Percentiles rank a stretch among this genome's conserved stretches.
Evolutionary conservation across 371 early-diverging fungal genomes (phyloP).

Genomic region (Vairimorpha necatrix): DNA sequence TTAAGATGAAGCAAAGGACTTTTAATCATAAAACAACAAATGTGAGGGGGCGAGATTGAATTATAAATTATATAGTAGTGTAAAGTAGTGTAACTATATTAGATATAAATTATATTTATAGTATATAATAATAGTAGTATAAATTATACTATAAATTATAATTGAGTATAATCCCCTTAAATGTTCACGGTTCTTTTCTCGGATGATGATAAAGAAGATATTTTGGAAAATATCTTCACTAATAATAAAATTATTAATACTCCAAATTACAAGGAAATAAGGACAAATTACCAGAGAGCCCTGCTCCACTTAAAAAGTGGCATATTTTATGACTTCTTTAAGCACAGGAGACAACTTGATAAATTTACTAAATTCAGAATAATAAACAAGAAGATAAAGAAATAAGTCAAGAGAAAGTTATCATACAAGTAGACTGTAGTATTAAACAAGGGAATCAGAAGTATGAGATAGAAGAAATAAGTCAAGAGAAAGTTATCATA

Average conservation of each 20-base stretch:
- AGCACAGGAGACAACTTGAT: not conserved
- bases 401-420: constrained; percentile 2
- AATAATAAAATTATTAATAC: not conserved
- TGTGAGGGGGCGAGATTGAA: not conserved
- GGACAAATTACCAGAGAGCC: not conserved
- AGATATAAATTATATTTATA: not conserved
- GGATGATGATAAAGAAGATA: constrained; percentile 3
- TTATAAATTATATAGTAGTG: not conserved
- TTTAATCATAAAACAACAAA: not conserved
- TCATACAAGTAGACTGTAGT: constrained; percentile 7
- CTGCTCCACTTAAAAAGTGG: not conserved
- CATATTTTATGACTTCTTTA: constrained; percentile 5
- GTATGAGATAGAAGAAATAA: not conserved
- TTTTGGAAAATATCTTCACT: not conserved
- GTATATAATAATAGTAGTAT: not conserved
- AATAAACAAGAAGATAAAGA: too few species aligned
- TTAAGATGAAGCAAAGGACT: not conserved
- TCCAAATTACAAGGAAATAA: not conserved
- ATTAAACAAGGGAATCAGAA: constrained; percentile 3
- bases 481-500: constrained; percentile 6
- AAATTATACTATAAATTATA: not conserved
- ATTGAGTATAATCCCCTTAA: not conserved
- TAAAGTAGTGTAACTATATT: not conserved
- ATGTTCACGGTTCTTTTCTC: not conserved
- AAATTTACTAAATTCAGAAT: not conserved